Percentiles rank a stretch among this genome's conserved stretches.
phyloP scores from a whole-genome alignment of 768 basidiomycete species.

The Sarcomyxa edulis region DNA sequence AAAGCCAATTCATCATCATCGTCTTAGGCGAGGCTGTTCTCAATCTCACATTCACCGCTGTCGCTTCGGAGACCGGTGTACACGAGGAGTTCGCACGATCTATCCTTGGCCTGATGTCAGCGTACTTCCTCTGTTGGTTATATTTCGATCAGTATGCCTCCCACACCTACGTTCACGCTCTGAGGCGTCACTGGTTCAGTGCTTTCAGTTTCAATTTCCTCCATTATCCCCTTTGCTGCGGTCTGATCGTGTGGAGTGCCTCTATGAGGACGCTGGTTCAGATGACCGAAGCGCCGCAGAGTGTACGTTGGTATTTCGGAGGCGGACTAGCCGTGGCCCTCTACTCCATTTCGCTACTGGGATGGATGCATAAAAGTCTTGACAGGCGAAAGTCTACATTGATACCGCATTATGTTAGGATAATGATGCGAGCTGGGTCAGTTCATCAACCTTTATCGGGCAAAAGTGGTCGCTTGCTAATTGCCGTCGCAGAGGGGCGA shows the following conservation, averaged over 20 bases:
- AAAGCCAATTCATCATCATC: constrained; percentile 3
- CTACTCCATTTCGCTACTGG: background rate
- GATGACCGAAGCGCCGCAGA: background rate
- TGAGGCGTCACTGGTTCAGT: constrained; percentile 3
- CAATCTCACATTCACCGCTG: background rate
- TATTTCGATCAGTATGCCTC: constrained; percentile 1
- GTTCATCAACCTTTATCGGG: background rate
- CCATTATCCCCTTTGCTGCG: background rate
- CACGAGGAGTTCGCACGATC: background rate
- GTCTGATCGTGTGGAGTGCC: constrained; percentile 2
- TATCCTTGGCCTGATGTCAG: background rate
- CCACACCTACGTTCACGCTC: constrained; percentile 1
- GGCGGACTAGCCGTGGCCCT: background rate
- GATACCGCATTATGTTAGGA: background rate
- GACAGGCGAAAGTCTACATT: background rate
- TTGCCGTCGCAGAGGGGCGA: background rate
- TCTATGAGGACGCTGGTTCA: constrained; percentile 1
- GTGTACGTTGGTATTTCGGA: background rate
- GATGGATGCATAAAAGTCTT: constrained; percentile 3
- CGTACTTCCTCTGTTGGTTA: constrained; percentile 2
- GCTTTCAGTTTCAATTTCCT: background rate
- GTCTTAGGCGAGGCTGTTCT: constrained; percentile 3
- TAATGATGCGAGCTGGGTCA: background rate
- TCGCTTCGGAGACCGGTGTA: background rate
- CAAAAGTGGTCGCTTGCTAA: too few relatives aligned